Percentiles rank a stretch among this genome's conserved stretches.
Evolutionary conservation across 2,329 filamentous ascomycete genomes (phyloP).

Genomic region (Colletotrichum lupini): DNA sequence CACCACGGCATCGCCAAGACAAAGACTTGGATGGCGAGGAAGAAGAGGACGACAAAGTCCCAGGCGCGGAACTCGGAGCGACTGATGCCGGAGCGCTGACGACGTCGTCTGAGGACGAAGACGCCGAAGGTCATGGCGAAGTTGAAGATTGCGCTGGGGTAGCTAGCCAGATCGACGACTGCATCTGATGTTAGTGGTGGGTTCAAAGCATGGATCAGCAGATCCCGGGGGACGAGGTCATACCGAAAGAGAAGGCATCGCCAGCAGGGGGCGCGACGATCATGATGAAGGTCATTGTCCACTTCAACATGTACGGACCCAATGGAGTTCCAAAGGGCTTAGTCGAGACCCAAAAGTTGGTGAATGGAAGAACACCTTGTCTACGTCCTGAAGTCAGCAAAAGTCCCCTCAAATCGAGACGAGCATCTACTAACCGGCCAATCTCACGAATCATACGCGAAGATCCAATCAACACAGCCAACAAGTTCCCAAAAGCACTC

Average conservation of each 20-base stretch:
- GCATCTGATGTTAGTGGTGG: neutral
- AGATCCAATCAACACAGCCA: constrained; percentile 64
- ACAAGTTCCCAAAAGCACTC: constrained; percentile 68
- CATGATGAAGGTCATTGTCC: constrained; percentile 67
- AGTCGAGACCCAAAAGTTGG: constrained; percentile 71
- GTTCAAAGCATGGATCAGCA: neutral
- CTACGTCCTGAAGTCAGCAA: neutral
- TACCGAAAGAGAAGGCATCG: constrained; percentile 72
- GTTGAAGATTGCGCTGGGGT: constrained; percentile 69
- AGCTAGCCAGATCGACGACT: constrained; percentile 69
- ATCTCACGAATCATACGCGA: constrained; percentile 70
- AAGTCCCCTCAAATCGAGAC: too few relatives aligned
- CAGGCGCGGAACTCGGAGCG: constrained; percentile 67
- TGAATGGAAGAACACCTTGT: constrained; percentile 71
- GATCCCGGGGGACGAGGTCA: constrained; percentile 42
- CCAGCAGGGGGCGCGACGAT: constrained; percentile 70
- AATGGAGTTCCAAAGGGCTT: constrained; percentile 72
- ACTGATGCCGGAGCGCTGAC: constrained; percentile 60
- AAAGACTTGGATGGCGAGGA: constrained; percentile 68
- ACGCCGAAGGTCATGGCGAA: constrained; percentile 67
- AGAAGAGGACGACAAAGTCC: constrained; percentile 68
- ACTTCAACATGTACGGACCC: constrained; percentile 69
- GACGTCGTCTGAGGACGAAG: constrained; percentile 65
- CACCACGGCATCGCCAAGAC: constrained; percentile 79
- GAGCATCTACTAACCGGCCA: constrained; percentile 51